Evolutionary conservation across 306 rosid species (phyloP), one percentile per base, ranked within the genome.

Genomic region (Notholithocarpus densiflorus): DNA sequence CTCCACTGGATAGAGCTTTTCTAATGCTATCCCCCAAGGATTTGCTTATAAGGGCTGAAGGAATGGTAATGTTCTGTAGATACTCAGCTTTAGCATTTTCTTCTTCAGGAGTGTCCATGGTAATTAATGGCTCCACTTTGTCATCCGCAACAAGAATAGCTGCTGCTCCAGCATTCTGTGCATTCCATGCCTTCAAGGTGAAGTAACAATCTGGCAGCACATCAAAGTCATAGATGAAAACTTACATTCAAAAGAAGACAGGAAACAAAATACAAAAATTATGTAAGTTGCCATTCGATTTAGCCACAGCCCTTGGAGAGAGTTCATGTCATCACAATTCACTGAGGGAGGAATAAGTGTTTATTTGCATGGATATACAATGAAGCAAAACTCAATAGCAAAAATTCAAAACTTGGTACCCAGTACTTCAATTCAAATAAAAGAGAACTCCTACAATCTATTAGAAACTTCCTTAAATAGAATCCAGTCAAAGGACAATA

Each of bases 101-200:
- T 79, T 88, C 91, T 81, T 95, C 98, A 14, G 98, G 98, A 79
- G 89, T 91, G 86, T 95, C 98, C 98, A 95, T 95, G 62, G 98
- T 95, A 79, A 95, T 92, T 76, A 95, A 86, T 24, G 85, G 86
- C 73, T 95, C 98, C 37, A 20, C 32, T 81, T 68, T 86, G 88
- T 92, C 84, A 81, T 95, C 98, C n/a, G 93, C 97, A 71, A 95
- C 98, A 75, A 95, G 92, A 83, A 95, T 81, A 57, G 98, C 98
- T 0, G 97, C 98, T 26, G 98, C 98, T 81, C 98, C 98, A 57
- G 87, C 96, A 12, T 89, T 90, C 90, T 95, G 98, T 18, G 98
- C 97, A 73, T 91, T 95, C 98, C 97, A 91, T 1, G 98, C 98
- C 95, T 95, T 95, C 84, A 90, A 77, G 70, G 98, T 95, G 89